Conservation (phyloP, 495 filamentous ascomycete species). For the Daldinia grandis region DNA sequence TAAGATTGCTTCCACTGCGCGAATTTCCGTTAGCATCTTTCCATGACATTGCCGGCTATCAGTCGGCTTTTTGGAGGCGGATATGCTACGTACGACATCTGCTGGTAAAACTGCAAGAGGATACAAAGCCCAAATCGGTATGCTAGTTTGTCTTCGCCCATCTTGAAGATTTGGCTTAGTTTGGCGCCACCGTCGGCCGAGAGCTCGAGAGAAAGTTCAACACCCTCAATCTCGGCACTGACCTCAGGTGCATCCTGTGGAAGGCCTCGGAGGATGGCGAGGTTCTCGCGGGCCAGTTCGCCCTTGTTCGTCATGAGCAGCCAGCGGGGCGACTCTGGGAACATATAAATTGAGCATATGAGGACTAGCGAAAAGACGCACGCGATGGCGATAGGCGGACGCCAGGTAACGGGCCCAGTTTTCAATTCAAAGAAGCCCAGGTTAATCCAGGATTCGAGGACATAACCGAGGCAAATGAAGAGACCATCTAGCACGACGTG, state of each 20-base stretch:
- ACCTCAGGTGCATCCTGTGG: constrained; percentile 42
- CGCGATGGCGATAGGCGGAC: constrained; percentile 39
- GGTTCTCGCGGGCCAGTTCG: constrained; percentile 52
- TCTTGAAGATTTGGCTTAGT: constrained; percentile 38
- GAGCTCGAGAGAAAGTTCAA: constrained; percentile 51
- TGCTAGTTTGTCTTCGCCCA: constrained; percentile 40
- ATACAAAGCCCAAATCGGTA: constrained; percentile 48
- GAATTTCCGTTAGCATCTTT: constrained; percentile 12
- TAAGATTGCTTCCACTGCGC: constrained; percentile 63
- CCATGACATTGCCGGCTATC: not conserved
- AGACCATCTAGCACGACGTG: constrained; percentile 59
- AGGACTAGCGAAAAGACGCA: constrained; percentile 37
- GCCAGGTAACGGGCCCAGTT: constrained; percentile 36
- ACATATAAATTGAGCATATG: constrained; percentile 47
- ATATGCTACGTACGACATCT: constrained; percentile 51
- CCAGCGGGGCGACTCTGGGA: constrained; percentile 59
- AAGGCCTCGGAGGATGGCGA: constrained; percentile 46
- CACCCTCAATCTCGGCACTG: constrained; percentile 44
- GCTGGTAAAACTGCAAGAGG: constrained; percentile 55
- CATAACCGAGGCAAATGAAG: constrained; percentile 58
- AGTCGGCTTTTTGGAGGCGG: not conserved
- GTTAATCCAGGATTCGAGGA: constrained; percentile 53
- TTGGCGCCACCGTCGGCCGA: constrained; percentile 23
- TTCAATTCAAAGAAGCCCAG: constrained; percentile 49
- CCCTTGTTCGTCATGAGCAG: constrained; percentile 56